Evolutionary conservation across 139 green algal species (phyloP).

Genomic region (Astrephomene gubernaculifera): DNA sequence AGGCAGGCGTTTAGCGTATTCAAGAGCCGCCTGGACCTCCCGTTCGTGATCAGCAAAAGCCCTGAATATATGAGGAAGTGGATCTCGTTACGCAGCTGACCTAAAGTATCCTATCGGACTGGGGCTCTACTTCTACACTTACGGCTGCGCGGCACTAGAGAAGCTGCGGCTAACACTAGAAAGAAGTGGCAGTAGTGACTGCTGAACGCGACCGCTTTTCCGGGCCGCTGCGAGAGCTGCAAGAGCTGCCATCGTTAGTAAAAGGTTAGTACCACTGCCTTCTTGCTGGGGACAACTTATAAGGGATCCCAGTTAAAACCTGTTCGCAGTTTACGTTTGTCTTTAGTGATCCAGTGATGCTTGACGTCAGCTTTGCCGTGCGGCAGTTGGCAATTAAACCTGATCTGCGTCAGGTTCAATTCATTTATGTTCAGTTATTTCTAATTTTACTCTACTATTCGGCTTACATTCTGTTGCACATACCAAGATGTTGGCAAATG

Average conservation of each 20-base stretch:
- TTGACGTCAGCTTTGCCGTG: too few species aligned
- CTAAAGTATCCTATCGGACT: not conserved
- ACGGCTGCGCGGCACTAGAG: slow-evolving; percentile 23
- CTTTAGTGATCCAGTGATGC: too few species aligned
- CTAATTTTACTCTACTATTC: too few species aligned
- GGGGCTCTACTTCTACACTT: not conserved
- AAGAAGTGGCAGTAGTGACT: not conserved
- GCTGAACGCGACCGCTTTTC: not conserved
- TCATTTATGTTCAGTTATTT: too few species aligned
- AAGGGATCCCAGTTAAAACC: too few species aligned
- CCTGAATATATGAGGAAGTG: not conserved
- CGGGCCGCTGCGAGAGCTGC: not conserved
- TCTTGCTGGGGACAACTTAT: too few species aligned
- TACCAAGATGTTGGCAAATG: too few species aligned
- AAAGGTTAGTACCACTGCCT: not conserved
- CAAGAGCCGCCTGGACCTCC: not conserved
- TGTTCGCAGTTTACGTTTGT: too few species aligned
- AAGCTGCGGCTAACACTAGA: not conserved
- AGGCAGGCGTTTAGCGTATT: slow-evolving; percentile 11
- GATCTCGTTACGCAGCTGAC: not conserved
- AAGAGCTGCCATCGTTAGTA: not conserved
- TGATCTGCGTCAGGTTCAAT: too few species aligned
- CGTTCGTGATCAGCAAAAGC: not conserved
- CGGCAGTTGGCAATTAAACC: too few species aligned
- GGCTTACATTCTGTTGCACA: too few species aligned